Evolutionary conservation across 495 filamentous ascomycete genomes (phyloP).

Genomic region (Choiromyces venosus): DNA sequence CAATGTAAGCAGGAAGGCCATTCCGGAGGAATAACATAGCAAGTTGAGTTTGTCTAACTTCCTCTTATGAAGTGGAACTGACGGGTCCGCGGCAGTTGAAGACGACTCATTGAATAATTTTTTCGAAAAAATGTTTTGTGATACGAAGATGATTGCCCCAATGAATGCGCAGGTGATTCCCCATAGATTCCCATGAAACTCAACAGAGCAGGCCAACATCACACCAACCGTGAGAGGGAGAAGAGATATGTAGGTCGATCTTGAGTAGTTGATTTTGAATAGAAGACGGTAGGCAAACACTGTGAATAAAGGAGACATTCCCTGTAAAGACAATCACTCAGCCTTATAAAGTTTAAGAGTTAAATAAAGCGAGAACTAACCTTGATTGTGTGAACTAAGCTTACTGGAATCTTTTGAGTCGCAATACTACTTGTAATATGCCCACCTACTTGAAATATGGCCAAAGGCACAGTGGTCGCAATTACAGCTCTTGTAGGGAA

Average conservation of each 20-base stretch:
- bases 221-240: conserved; percentile 88
- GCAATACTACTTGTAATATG: conserved; percentile 91
- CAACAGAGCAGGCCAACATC: conserved; percentile 88
- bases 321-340: conserved; percentile 42
- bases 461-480: conserved; percentile 77
- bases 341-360: not conserved
- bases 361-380: conserved; percentile 8
- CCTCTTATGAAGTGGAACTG: conserved; percentile 51
- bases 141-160: conserved; percentile 89
- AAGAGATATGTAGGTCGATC: conserved; percentile 84
- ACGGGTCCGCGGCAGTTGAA: conserved; percentile 63
- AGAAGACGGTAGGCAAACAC: conserved; percentile 87
- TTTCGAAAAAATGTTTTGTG: conserved; percentile 98
- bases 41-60: conserved; percentile 97
- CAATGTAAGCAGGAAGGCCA: conserved; percentile 84
- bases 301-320: conserved; percentile 93
- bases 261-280: conserved; percentile 80
- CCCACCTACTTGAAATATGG: conserved; percentile 85
- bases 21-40: conserved; percentile 86
- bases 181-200: conserved; percentile 77
- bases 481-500: conserved; percentile 79
- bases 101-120: conserved; percentile 96
- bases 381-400: conserved; percentile 96
- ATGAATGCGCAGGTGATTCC: conserved; percentile 82
- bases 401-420: conserved; percentile 89